phyloP scores from a whole-genome alignment of 257 asterid species.

The Catharanthus roseus region DNA sequence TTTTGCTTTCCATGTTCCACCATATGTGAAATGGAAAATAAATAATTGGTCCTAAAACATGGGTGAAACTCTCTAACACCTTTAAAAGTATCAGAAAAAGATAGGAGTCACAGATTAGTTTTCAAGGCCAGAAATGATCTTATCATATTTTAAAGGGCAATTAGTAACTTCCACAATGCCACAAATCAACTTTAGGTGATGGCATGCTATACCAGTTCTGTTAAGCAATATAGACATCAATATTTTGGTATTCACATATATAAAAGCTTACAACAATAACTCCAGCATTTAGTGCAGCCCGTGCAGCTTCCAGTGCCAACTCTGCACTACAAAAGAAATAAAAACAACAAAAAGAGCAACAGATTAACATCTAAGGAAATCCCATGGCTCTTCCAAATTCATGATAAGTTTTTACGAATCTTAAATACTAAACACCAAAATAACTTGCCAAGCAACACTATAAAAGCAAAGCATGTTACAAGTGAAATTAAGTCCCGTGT shows the following conservation, averaged over 20 bases:
- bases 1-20: background rate
- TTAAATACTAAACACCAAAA: background rate
- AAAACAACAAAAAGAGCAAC: background rate
- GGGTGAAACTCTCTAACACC: background rate
- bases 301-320: slow-evolving; percentile 72
- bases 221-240: background rate
- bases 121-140: background rate
- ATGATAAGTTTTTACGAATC: background rate
- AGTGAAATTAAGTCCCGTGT: background rate
- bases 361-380: background rate
- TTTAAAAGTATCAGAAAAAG: background rate
- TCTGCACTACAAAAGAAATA: slow-evolving; percentile 48
- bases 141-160: background rate
- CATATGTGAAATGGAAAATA: background rate
- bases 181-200: background rate
- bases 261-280: slow-evolving; percentile 58
- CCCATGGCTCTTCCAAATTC: background rate
- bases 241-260: background rate
- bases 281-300: slow-evolving; percentile 68
- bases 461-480: background rate
- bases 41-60: background rate
- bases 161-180: background rate
- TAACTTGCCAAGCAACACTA: background rate
- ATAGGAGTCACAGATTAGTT: background rate
- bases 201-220: background rate